Percentiles rank a stretch among this genome's conserved stretches.
These are phyloP conservation scores for Candida nemodendra DNA, from an alignment of 805 yeast species.

Conservation along the genomic window DNA sequence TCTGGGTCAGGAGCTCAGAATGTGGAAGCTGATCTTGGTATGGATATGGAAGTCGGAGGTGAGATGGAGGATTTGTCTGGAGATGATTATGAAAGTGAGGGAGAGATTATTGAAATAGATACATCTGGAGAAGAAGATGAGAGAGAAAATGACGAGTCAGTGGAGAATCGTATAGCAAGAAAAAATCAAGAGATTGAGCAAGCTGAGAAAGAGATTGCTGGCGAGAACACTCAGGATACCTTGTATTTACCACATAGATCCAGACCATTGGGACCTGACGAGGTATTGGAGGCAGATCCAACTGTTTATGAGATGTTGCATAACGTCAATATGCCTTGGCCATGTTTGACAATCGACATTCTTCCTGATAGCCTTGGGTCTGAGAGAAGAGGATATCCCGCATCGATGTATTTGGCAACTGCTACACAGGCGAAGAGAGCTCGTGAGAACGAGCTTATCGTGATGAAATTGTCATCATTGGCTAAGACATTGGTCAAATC, in stretches of 20 bases:
- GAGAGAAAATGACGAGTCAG: conserved; percentile 35
- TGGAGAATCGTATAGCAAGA: conserved; percentile 15
- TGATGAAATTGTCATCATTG: conserved; percentile 79
- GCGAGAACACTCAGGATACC: conserved; percentile 33
- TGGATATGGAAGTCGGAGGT: conserved; percentile 57
- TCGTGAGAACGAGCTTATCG: conserved; percentile 84
- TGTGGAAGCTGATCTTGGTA: conserved; percentile 38
- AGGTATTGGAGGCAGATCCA: conserved; percentile 94
- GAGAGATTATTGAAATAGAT: conserved; percentile 81
- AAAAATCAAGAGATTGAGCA: conserved; percentile 29
- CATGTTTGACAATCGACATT: conserved; percentile 87
- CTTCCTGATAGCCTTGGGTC: conserved; percentile 83
- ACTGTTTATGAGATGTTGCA: conserved; percentile 95
- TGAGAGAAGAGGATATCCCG: conserved; percentile 89
- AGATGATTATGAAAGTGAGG: conserved; percentile 90
- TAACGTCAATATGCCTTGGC: conserved; percentile 93
- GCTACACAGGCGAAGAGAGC: conserved; percentile 90
- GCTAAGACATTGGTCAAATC: conserved; percentile 85
- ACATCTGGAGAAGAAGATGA: conserved; percentile 51
- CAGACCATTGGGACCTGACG: conserved; percentile 91
- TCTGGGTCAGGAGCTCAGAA: conserved; percentile 14
- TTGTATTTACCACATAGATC: conserved; percentile 87
- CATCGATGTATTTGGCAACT: conserved; percentile 78
- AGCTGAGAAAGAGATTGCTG: conserved; percentile 39
- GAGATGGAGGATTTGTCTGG: conserved; percentile 88